Conservation (phyloP, 257 asterid species). For the Sherardia arvensis region DNA sequence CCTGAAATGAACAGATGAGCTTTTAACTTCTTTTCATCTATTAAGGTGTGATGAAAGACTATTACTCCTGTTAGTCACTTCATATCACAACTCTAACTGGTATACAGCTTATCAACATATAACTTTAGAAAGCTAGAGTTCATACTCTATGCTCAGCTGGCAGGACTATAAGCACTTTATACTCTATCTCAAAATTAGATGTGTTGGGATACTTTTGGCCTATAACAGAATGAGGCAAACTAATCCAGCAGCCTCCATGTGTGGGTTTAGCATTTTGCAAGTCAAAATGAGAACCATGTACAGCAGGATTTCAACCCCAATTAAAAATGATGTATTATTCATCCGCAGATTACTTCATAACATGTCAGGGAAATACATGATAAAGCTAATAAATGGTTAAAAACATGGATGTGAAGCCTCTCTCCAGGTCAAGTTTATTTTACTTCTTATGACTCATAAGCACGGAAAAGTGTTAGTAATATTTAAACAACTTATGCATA, state of each 20-base stretch:
- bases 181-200: not conserved
- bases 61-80: not conserved
- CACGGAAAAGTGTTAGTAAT: not conserved
- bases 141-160: not conserved
- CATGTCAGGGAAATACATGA: not conserved
- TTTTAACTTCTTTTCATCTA: not conserved
- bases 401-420: not conserved
- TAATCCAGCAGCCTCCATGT: not conserved
- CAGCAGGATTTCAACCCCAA: not conserved
- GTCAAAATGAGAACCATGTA: not conserved
- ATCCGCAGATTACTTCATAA: no score
- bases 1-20: constrained; percentile 32
- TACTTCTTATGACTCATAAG: no score
- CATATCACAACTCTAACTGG: not conserved
- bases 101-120: not conserved
- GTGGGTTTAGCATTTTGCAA: not conserved
- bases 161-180: not conserved
- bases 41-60: not conserved
- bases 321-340: no score
- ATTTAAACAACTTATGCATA: not conserved
- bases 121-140: not conserved
- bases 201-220: not conserved
- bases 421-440: not conserved
- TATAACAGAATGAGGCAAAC: not conserved
- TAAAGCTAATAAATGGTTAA: not conserved